Evolutionary conservation across 1,284 basidiomycete species (phyloP), one percentile per base, ranked within the genome.

Genomic region (Heterobasidion irregulare): DNA sequence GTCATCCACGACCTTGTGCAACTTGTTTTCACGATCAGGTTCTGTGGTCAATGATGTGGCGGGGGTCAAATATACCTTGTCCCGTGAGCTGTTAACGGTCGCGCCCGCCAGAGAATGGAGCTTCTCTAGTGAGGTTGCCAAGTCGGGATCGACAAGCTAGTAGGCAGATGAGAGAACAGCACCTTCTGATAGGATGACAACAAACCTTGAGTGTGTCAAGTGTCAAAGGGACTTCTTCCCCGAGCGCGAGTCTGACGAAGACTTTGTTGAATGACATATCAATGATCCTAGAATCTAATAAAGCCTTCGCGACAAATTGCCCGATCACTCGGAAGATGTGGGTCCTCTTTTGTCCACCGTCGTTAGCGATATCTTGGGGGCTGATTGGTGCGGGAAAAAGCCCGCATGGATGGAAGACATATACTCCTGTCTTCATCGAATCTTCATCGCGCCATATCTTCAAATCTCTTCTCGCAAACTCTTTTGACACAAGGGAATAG

Each of bases 271-370:
- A 86, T 50, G 92, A 87, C 63, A 98, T 77, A 70, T 99, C 97
- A 69, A 99, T 95, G 68, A 99, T 98, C 46, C 97, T 83, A 26
- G 94, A 97, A 71, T 99, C 97, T 50, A 99, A 77, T 77, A 99
- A 85, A 1, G 95, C 94, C 73, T 98, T 97, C 38, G 95, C 97
- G n/a, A 98, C 86, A 68, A 99, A 98, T 67, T 97, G 91, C 6
- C 97, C 97, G 46, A 99, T 85, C 18, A 96, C 88, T 54, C 86
- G 83, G 72, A 96, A 89, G 54, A 95, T 82, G 63, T 92, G 85
- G 5, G 89, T 84, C 36, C 85, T 79, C 75, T 89, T 89, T 63
- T 84, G 83, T 70, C 82, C 84, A 38, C 80, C 83, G 59, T 89
- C 88, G 55, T 76, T 84, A 5, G 71, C 76, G 19, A 83, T 75